Conservation (phyloP, 2,329 filamentous ascomycete species). For the Fusarium sacchari region DNA sequence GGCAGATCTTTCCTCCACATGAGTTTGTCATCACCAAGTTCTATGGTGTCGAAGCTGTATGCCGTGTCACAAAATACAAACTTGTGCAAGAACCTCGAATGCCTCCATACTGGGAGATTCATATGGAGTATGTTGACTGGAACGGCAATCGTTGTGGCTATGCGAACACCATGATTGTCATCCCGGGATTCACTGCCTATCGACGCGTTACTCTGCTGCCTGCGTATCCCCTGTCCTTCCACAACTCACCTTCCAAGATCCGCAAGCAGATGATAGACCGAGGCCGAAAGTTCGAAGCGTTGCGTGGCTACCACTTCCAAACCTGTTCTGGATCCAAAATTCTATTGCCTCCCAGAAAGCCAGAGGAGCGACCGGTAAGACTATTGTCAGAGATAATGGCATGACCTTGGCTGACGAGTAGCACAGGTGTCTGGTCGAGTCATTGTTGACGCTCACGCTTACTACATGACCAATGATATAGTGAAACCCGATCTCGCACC, state of each 20-base stretch:
- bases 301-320: conserved; percentile 49
- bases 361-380: conserved; percentile 42
- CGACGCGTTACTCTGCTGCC: conserved; percentile 42
- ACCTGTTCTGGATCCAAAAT: conserved; percentile 45
- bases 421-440: conserved; percentile 43
- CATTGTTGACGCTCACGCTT: conserved; percentile 50
- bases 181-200: conserved; percentile 43
- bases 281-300: conserved; percentile 46
- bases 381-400: accelerated
- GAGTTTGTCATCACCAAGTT: conserved; percentile 46
- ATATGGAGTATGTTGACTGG: conserved; percentile 51
- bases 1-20: conserved; percentile 50
- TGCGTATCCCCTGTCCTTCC: conserved; percentile 46
- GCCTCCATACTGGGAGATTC: conserved; percentile 38
- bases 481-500: conserved; percentile 43
- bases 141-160: conserved; percentile 48
- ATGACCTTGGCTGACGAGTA: background rate
- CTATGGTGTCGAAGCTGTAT: conserved; percentile 50
- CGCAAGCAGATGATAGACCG: conserved; percentile 42
- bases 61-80: conserved; percentile 47
- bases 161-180: conserved; percentile 32
- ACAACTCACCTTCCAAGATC: conserved; percentile 33
- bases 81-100: background rate
- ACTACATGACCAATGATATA: conserved; percentile 46
- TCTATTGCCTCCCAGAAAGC: conserved; percentile 34